phyloP scores from a whole-genome alignment of 495 filamentous ascomycete genomes.

The Daldinia caldariorum region DNA sequence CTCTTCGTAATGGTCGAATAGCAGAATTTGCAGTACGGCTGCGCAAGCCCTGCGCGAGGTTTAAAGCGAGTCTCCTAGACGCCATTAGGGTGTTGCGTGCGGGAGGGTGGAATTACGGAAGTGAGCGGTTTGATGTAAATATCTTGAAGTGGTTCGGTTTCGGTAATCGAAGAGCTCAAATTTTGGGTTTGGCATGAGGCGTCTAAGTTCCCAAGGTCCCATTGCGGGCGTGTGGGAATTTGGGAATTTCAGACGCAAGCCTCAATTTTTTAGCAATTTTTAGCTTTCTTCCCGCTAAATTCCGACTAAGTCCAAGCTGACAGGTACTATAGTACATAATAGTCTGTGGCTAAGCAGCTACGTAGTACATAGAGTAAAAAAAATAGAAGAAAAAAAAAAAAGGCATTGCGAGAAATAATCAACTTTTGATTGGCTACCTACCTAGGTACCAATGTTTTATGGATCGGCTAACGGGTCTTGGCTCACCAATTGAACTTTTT shows the following conservation, averaged over 20 bases:
- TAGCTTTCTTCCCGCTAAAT: slow-evolving; percentile 15
- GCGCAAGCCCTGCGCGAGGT: slow-evolving; percentile 86
- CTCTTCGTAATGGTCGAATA: slow-evolving; percentile 77
- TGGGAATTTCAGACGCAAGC: slow-evolving; percentile 14
- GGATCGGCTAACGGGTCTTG: neutral
- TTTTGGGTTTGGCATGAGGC: slow-evolving; percentile 46
- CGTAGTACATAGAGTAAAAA: too few relatives aligned
- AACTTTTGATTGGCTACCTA: slow-evolving; percentile 43
- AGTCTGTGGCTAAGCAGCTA: slow-evolving; percentile 26
- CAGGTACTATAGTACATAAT: too few relatives aligned
- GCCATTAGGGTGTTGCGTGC: slow-evolving; percentile 73
- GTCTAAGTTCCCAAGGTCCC: neutral
- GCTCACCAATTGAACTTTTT: slow-evolving; percentile 3
- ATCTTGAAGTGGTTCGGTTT: slow-evolving; percentile 46
- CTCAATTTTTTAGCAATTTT: slow-evolving; percentile 6
- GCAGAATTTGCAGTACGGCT: slow-evolving; percentile 78
- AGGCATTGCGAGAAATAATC: slow-evolving; percentile 34
- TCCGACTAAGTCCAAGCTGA: slow-evolving; percentile 14
- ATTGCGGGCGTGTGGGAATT: slow-evolving; percentile 8
- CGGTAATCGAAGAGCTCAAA: slow-evolving; percentile 45
- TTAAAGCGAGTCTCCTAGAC: slow-evolving; percentile 90
- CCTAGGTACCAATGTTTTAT: slow-evolving; percentile 18
- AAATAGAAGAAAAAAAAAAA: too few relatives aligned
- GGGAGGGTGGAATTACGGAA: slow-evolving; percentile 37
- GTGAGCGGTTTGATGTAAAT: slow-evolving; percentile 60